Conservation (phyloP, 495 filamentous ascomycete species). For the Jackrogersella multiformis region DNA sequence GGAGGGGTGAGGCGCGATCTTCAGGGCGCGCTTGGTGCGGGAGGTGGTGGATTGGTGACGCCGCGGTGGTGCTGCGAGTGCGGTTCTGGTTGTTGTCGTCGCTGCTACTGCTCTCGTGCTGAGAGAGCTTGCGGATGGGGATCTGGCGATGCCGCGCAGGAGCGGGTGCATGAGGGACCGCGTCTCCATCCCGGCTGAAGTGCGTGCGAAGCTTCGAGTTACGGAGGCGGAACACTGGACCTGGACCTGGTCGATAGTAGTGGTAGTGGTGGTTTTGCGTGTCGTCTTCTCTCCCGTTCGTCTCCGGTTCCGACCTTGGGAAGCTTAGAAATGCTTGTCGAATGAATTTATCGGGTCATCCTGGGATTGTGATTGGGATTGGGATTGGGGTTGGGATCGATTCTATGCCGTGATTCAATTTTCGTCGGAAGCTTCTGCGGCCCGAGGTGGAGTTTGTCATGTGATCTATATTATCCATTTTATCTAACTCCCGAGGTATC, state of each 20-base stretch:
- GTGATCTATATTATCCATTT: constrained; percentile 2
- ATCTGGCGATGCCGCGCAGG: constrained; percentile 35
- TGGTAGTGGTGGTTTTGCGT: neutral
- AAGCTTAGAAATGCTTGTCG: neutral
- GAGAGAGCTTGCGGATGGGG: constrained; percentile 49
- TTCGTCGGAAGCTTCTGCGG: constrained; percentile 35
- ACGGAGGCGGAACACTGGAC: no score
- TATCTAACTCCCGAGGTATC: neutral
- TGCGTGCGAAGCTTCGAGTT: neutral
- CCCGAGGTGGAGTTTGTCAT: constrained; percentile 19
- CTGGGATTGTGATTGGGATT: no score
- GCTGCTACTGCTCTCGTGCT: constrained; percentile 69
- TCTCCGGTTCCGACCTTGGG: constrained; percentile 12
- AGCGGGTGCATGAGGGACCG: constrained; percentile 42
- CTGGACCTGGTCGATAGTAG: neutral
- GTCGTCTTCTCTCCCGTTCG: constrained; percentile 6
- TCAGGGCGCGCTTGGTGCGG: constrained; percentile 76
- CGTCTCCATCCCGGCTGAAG: constrained; percentile 40
- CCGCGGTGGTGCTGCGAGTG: constrained; percentile 56
- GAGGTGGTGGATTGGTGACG: constrained; percentile 75
- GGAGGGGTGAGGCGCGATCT: constrained; percentile 75
- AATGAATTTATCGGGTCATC: constrained; percentile 21
- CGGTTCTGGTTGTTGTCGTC: constrained; percentile 55
- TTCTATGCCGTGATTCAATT: constrained; percentile 1
- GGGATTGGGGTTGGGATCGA: no score